These are phyloP conservation scores for Syzygium jambos DNA, from an alignment of 345 rosid species.

Conservation along the genomic window DNA sequence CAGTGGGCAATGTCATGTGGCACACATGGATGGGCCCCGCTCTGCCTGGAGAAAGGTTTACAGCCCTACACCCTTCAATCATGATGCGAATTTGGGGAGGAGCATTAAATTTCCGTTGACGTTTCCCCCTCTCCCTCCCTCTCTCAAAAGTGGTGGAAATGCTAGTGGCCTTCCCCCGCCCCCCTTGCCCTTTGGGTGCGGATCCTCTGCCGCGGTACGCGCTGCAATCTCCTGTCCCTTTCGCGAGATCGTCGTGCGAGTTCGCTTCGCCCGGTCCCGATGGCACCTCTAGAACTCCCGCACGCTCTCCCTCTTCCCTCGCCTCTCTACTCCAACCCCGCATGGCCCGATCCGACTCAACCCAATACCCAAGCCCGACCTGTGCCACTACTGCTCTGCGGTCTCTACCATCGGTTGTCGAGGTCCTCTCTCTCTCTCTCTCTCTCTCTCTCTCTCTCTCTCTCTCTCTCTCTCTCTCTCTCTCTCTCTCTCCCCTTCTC, in stretches of 20 bases:
- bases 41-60: background rate
- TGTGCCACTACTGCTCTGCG: background rate
- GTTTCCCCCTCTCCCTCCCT: background rate
- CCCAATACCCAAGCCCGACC: background rate
- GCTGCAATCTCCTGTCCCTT: background rate
- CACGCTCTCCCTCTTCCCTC: background rate
- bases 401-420: background rate
- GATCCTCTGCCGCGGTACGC: background rate
- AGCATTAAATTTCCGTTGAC: background rate
- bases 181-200: background rate
- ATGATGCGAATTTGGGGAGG: background rate
- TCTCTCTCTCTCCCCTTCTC: background rate
- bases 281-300: background rate
- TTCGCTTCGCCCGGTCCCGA: background rate
- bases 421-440: background rate
- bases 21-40: background rate
- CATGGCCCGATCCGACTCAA: background rate
- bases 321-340: background rate
- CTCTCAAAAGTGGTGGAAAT: background rate
- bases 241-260: no score
- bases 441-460: background rate
- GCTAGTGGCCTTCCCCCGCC: no score
- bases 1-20: background rate
- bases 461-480: background rate
- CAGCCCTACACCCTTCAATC: background rate